Base-by-base conservation (phyloP, 1,284 basidiomycete species). In the Serendipita sp. region DNA sequence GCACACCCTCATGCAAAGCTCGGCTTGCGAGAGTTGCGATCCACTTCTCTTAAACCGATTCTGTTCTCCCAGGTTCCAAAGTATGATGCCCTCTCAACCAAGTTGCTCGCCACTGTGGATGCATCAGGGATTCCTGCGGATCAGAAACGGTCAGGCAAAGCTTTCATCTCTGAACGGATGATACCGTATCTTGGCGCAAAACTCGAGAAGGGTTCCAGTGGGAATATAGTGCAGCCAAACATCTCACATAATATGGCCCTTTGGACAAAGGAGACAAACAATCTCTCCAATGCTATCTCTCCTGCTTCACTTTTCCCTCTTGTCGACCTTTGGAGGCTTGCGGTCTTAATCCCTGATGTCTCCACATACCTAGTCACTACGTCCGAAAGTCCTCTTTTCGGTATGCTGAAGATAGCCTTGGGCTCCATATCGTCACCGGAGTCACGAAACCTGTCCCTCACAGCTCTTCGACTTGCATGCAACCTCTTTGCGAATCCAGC, bases 321-420 rank as follows among this genome's bases (percentile, higher is more conserved):
- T 1, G 80, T 86, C 6, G 92, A 94, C 69, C 77, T 93, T 64
- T 93, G 89, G 88, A 79, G 91, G 1, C 77, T 94, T 0, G 87
- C 84, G 0, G 71, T 90, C 5, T 78, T 92, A 32, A 83, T 91
- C 70, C 75, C 78, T 0, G 70, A 75, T 0, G 77, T 87, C 5
- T 78, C 81, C 0, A 72, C 75, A 0, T 82, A 81, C 77, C 76
- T 76, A 45, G 75, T 80, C 15, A 67, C 71, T 3, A 67, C 71
- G 5, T 66, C 71, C 1, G 69, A 73, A 0, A 74, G 78, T 47
- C 76, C 77, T 0, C 69, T 82, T 3, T 68, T 69, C 15, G 44
- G 73, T 3, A 73, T 85, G 61, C 69, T 86, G 34, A 70, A 72
- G 15, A 78, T 79, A 67, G 76, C 76, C 6, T 67, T 69, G 2